phyloP scores from a whole-genome alignment of 2,329 filamentous ascomycete genomes.

The Fusarium sp. region DNA sequence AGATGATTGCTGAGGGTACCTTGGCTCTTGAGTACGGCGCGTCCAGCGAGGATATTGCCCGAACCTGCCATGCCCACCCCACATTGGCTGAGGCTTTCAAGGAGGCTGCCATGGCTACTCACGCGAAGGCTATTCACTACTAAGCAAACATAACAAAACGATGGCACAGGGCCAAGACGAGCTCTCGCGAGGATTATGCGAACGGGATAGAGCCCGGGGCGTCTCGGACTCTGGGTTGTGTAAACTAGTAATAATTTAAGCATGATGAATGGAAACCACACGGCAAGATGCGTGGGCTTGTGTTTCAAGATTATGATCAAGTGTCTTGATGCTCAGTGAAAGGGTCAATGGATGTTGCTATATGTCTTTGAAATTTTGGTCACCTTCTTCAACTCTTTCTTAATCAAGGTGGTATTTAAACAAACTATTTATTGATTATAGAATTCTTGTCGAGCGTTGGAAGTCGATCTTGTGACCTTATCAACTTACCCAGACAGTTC shows the following conservation, averaged over 20 bases:
- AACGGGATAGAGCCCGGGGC: constrained; percentile 39
- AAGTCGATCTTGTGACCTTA: too few relatives aligned
- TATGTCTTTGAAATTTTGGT: neutral
- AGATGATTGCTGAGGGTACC: constrained; percentile 99
- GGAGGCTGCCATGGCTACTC: constrained; percentile 98
- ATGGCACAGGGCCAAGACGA: constrained; percentile 35
- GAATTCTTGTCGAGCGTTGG: too few relatives aligned
- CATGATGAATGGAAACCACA: constrained; percentile 44
- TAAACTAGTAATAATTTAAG: constrained; percentile 47
- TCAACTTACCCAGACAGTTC: too few relatives aligned
- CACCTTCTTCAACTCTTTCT: neutral
- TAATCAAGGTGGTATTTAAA: too few relatives aligned
- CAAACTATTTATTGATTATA: too few relatives aligned
- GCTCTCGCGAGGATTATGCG: constrained; percentile 32
- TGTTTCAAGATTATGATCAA: constrained; percentile 6
- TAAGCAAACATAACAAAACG: constrained; percentile 56
- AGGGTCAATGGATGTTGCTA: neutral
- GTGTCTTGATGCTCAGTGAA: neutral
- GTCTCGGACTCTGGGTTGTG: constrained; percentile 42
- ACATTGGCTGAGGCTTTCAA: constrained; percentile 98
- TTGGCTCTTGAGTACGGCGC: constrained; percentile 97
- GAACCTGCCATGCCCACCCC: constrained; percentile 96
- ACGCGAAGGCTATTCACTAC: constrained; percentile 95
- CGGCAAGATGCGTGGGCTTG: constrained; percentile 20
- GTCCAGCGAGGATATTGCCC: constrained; percentile 90